phyloP scores from a whole-genome alignment of 108 stramenopile species.

The Cyclotella atomus region DNA sequence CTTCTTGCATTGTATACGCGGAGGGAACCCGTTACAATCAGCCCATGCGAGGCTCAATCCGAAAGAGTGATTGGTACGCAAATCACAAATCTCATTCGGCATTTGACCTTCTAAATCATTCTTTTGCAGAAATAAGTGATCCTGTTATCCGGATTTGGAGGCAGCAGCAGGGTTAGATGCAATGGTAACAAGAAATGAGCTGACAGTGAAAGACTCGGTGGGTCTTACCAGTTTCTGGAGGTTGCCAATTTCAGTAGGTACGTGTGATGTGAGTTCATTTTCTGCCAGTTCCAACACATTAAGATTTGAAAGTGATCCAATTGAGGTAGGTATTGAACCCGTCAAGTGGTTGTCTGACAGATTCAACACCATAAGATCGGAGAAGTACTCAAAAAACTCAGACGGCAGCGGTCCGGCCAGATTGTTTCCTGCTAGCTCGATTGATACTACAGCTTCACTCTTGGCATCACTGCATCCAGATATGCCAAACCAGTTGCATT shows the following conservation, averaged over 20 bases:
- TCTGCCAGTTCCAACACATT: constrained; percentile 21
- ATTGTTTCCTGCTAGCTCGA: constrained; percentile 23
- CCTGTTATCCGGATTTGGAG: too few relatives aligned
- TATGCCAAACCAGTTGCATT: constrained; percentile 36
- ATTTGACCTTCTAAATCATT: constrained; percentile 29
- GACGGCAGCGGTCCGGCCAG: constrained; percentile 14
- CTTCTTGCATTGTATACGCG: constrained; percentile 10
- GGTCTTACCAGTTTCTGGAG: constrained; percentile 3
- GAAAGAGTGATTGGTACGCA: constrained; percentile 7
- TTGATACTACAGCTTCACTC: constrained; percentile 5
- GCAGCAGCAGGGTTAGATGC: too few relatives aligned
- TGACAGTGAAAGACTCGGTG: too few relatives aligned
- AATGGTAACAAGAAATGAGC: too few relatives aligned
- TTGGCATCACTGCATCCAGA: constrained; percentile 21
- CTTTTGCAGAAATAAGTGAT: constrained; percentile 20
- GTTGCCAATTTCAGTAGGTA: constrained; percentile 58
- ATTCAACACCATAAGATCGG: constrained; percentile 14
- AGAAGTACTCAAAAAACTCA: constrained; percentile 24
- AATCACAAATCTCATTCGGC: constrained; percentile 21
- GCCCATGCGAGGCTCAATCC: constrained; percentile 24
- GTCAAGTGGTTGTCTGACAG: constrained; percentile 42
- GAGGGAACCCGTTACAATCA: constrained; percentile 15
- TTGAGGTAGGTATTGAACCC: constrained; percentile 54
- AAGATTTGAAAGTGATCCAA: constrained; percentile 35
- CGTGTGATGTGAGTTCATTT: constrained; percentile 53